Evolutionary conservation across 108 stramenopile genomes (phyloP).

Genomic region (Craspedostauros australis): DNA sequence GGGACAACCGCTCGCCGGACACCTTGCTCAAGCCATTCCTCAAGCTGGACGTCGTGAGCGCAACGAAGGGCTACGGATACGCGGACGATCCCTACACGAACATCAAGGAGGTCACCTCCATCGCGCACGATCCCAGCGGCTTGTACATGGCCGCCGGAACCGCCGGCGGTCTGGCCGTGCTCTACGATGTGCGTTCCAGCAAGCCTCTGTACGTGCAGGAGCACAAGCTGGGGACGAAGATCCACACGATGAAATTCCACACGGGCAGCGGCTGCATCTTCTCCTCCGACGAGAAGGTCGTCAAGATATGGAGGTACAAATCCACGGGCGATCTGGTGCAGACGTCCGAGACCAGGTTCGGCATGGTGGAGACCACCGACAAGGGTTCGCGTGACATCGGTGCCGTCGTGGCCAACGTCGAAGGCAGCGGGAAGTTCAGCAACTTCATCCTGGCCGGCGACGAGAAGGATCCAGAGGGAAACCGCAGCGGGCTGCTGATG

Average conservation of each 20-base stretch:
- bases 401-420: slow-evolving; percentile 86
- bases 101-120: slow-evolving; percentile 70
- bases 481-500: slow-evolving; percentile 88
- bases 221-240: slow-evolving; percentile 95
- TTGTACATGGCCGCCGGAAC: slow-evolving; percentile 92
- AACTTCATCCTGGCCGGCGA: slow-evolving; percentile 88
- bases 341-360: slow-evolving; percentile 12
- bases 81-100: slow-evolving; percentile 40
- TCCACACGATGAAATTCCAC: slow-evolving; percentile 90
- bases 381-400: slow-evolving; percentile 50
- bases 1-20: slow-evolving; percentile 85
- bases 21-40: slow-evolving; percentile 61
- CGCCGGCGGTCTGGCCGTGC: slow-evolving; percentile 77
- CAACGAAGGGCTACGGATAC: slow-evolving; percentile 65
- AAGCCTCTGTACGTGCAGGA: slow-evolving; percentile 87
- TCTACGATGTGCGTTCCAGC: slow-evolving; percentile 94
- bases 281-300: slow-evolving; percentile 87
- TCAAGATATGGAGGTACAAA: slow-evolving; percentile 93
- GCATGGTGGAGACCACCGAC: slow-evolving; percentile 7
- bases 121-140: slow-evolving; percentile 82
- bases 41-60: slow-evolving; percentile 71
- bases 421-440: slow-evolving; percentile 86
- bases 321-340: slow-evolving; percentile 34
- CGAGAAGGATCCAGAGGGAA: slow-evolving; percentile 63
- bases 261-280: slow-evolving; percentile 63